Evolutionary conservation across 805 yeast species (phyloP).

Genomic region (Candida wancherniae): DNA sequence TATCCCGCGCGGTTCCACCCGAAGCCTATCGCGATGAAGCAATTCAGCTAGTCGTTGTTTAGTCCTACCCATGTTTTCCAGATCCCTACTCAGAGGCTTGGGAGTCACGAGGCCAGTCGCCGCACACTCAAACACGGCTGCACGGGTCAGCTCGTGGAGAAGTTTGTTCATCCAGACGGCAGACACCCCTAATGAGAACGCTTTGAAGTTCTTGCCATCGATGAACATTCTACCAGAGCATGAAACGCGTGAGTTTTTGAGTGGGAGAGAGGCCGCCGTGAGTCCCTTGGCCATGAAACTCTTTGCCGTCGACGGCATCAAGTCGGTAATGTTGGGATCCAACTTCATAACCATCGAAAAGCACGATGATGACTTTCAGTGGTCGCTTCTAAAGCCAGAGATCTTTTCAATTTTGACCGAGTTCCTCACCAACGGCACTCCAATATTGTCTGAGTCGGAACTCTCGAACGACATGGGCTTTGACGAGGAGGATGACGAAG

Average conservation of each 20-base stretch:
- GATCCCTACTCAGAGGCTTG: no score
- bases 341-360: constrained; percentile 83
- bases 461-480: constrained; percentile 38
- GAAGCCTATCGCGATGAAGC: no score
- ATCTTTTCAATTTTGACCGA: constrained; percentile 57
- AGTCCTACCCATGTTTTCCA: no score
- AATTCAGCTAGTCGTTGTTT: no score
- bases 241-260: constrained; percentile 65
- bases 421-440: constrained; percentile 50
- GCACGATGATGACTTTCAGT: constrained; percentile 41
- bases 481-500: constrained; percentile 61
- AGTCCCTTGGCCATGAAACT: constrained; percentile 76
- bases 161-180: constrained; percentile 71
- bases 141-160: constrained; percentile 8
- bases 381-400: constrained; percentile 65
- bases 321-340: constrained; percentile 72
- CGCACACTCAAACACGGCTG: no score
- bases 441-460: constrained; percentile 37
- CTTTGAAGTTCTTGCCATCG: constrained; percentile 78
- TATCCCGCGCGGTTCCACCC: no score
- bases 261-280: constrained; percentile 68
- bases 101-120: no score
- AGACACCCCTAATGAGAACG: constrained; percentile 82
- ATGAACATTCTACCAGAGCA: constrained; percentile 53
- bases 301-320: constrained; percentile 71